These are phyloP conservation scores for Glebionis coronaria DNA, from an alignment of 129 eudicot species.

Conservation along the genomic window DNA sequence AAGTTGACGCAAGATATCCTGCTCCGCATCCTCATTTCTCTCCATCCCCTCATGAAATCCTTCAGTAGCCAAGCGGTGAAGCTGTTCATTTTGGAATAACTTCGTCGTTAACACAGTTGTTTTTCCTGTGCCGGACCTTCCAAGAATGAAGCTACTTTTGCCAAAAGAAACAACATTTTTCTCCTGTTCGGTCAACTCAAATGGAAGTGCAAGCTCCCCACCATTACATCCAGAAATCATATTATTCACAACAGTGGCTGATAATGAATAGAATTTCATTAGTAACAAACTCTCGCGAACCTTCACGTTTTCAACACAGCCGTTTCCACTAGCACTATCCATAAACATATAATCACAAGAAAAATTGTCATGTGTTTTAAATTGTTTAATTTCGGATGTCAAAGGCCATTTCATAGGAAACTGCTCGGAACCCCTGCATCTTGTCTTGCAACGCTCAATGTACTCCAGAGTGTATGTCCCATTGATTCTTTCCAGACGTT, in stretches of 20 bases:
- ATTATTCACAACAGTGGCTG: slow-evolving; percentile 33
- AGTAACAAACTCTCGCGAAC: slow-evolving; percentile 35
- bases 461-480: neutral
- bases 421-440: neutral
- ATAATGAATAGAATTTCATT: slow-evolving; percentile 46
- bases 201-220: slow-evolving; percentile 35
- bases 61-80: slow-evolving; percentile 23
- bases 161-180: slow-evolving; percentile 26
- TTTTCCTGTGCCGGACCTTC: slow-evolving; percentile 54
- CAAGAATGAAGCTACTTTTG: slow-evolving; percentile 44
- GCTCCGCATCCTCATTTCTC: too few relatives aligned
- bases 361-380: neutral
- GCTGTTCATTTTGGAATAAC: slow-evolving; percentile 35
- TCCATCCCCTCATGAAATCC: neutral
- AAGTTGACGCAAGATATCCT: too few relatives aligned
- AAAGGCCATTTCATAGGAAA: neutral
- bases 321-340: neutral
- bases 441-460: neutral
- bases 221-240: slow-evolving; percentile 29
- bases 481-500: neutral
- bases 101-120: slow-evolving; percentile 48
- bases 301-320: neutral
- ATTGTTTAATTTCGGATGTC: neutral
- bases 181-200: slow-evolving; percentile 50
- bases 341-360: neutral